Base-by-base conservation (phyloP, 78 protist species). In the Cavenderia fasciculata region DNA sequence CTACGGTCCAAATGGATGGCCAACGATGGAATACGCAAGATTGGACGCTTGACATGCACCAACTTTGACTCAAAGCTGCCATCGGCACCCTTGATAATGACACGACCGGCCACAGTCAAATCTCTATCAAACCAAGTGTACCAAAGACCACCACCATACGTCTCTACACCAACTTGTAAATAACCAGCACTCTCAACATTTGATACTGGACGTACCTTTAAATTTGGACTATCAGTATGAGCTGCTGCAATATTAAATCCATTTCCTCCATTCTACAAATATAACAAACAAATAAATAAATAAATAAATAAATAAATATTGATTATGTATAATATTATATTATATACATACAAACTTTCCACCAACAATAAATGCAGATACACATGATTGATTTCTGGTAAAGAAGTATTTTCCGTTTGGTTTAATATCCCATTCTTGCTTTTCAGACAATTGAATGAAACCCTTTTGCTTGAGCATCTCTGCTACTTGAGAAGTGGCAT, bases 111-210 rank as follows among this genome's bases (percentile, higher is more conserved):
- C 4, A 98, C 57, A 14, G 96, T 62, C 41, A 98, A 85, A 72
- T 98, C 98, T 12, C 99, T 84, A 66, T 98, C 99, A 59, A 97
- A 96, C 99, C 99, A 98, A 36, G 99, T 97, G 85, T 95, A 94
- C 98, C 98, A 97, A 27, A 97, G 68, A 29, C 98, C 99, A 31
- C 99, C 99, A 65, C 99, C 99, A 87, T 98, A 98, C 27, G 70
- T 27, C 49, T 96, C 96, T 10, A 92, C 96, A 36, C 97, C 97
- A 38, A 97, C 89, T 56, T 82, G 85, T 34, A 73, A 8, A 63
- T 68, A 92, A 38, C 97, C 96, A 12, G 27, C 86, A 0, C 31
- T 46, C 62, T 86, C 85, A 14, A 52, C 82, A 0, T 62, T 87
- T 46, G 95, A 73, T 11, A 47, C 36, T 43, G 94, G 77, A 76